Evolutionary conservation across 202 grass and related monocot genomes (phyloP).

Genomic region (Cymbopogon flexuosus): DNA sequence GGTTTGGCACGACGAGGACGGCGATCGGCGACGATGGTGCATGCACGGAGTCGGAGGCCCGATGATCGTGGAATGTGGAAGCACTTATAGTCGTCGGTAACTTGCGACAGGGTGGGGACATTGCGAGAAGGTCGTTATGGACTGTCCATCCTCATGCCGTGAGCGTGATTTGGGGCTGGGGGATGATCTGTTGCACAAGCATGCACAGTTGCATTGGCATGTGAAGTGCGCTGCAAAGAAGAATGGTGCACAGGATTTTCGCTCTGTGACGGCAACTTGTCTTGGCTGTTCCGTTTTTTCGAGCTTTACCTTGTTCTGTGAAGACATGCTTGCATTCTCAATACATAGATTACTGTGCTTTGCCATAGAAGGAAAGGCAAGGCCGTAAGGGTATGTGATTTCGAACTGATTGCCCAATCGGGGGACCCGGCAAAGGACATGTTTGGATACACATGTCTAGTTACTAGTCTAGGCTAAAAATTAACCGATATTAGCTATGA

Average conservation of each 20-base stretch:
- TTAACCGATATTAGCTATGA: too few relatives aligned
- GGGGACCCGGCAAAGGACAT: neutral
- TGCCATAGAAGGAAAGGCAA: neutral
- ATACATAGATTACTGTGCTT: neutral
- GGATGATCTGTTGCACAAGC: slow-evolving; percentile 31
- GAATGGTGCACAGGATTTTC: neutral
- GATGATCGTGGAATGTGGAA: neutral
- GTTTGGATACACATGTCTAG: too few relatives aligned
- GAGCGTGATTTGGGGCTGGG: slow-evolving; percentile 14
- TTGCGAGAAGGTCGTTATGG: slow-evolving; percentile 29
- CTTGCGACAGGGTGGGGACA: neutral
- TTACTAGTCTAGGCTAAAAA: too few relatives aligned
- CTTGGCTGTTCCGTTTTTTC: neutral
- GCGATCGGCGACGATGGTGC: slow-evolving; percentile 7
- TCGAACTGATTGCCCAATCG: neutral
- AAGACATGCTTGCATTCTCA: neutral
- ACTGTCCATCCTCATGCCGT: slow-evolving; percentile 24
- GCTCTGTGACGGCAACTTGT: neutral
- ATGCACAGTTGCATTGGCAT: slow-evolving; percentile 29
- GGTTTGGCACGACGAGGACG: neutral
- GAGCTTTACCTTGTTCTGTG: neutral
- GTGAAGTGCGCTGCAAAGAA: slow-evolving; percentile 34
- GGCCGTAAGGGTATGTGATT: neutral
- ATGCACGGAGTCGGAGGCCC: neutral
- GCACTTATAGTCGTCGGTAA: neutral